These are phyloP conservation scores for Kodamaea neixiangensis DNA, from an alignment of 805 yeast genomes.

Conservation along the genomic window DNA sequence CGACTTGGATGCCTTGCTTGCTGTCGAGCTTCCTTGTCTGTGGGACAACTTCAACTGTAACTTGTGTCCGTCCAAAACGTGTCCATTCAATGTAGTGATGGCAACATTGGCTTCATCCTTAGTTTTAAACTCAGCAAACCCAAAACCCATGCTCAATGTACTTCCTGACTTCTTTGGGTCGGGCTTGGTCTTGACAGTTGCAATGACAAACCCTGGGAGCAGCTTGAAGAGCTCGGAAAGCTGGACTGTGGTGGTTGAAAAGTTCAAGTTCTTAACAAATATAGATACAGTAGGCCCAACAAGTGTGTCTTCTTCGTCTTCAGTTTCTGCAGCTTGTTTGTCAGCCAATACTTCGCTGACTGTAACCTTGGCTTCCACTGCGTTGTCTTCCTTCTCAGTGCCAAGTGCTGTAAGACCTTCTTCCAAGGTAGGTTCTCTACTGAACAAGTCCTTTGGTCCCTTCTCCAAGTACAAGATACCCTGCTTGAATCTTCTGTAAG, in stretches of 20 bases:
- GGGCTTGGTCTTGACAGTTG: constrained; percentile 83
- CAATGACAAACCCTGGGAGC: constrained; percentile 77
- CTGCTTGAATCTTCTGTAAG: constrained; percentile 85
- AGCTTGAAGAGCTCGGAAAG: constrained; percentile 64
- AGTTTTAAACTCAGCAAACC: constrained; percentile 87
- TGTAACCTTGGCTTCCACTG: constrained; percentile 47
- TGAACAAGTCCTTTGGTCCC: constrained; percentile 85
- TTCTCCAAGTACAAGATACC: constrained; percentile 88
- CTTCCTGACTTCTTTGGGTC: constrained; percentile 72
- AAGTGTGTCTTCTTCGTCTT: constrained; percentile 41
- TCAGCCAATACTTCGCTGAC: constrained; percentile 47
- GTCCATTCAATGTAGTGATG: constrained; percentile 69
- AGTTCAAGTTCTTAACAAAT: constrained; percentile 90
- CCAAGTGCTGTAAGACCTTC: constrained; percentile 23
- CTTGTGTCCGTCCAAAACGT: constrained; percentile 83
- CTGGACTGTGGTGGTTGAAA: constrained; percentile 64
- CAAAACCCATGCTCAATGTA: constrained; percentile 93
- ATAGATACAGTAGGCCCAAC: constrained; percentile 82
- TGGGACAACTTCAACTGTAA: constrained; percentile 87
- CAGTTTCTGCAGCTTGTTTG: constrained; percentile 15
- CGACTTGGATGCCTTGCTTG: constrained; percentile 27
- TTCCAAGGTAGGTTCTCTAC: constrained; percentile 50
- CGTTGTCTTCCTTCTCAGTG: constrained; percentile 30
- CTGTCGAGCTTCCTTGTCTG: constrained; percentile 52
- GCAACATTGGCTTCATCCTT: constrained; percentile 80